Percentiles rank a stretch among this genome's conserved stretches.
Conservation (phyloP, 352 stramenopile genomes). For the Phytophthora ohioensis region DNA sequence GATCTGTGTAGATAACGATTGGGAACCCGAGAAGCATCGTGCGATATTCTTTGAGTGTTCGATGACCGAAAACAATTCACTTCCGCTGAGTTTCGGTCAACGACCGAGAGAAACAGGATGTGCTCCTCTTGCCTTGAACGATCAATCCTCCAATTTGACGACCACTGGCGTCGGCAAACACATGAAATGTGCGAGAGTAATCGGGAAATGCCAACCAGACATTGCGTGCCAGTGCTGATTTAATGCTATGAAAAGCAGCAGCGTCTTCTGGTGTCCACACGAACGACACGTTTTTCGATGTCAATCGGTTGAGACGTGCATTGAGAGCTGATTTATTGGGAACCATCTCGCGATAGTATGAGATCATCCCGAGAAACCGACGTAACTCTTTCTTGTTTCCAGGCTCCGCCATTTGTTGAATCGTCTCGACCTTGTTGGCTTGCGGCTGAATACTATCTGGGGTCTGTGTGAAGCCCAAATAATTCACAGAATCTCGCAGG, state of each 20-base stretch:
- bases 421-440: not conserved
- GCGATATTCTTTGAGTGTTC: conserved; percentile 7
- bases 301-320: not conserved
- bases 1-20: conserved; percentile 9
- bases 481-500: not conserved
- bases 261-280: not conserved
- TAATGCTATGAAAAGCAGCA: conserved; percentile 1
- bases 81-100: conserved; percentile 2
- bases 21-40: conserved; percentile 21
- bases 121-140: conserved; percentile 1
- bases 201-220: conserved; percentile 5
- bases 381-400: conserved; percentile 5
- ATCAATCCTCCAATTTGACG: conserved; percentile 10
- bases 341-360: conserved; percentile 17
- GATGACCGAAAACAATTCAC: conserved; percentile 6
- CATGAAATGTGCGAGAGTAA: conserved; percentile 2
- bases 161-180: conserved; percentile 1
- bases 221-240: conserved; percentile 1
- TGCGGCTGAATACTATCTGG: not conserved
- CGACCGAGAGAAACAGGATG: conserved; percentile 5
- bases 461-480: not conserved
- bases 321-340: conserved; percentile 14
- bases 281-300: conserved; percentile 15
- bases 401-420: not conserved
- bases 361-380: conserved; percentile 15